phyloP scores from a whole-genome alignment of 2,329 filamentous ascomycete genomes.

The Fusarium proliferatum region DNA sequence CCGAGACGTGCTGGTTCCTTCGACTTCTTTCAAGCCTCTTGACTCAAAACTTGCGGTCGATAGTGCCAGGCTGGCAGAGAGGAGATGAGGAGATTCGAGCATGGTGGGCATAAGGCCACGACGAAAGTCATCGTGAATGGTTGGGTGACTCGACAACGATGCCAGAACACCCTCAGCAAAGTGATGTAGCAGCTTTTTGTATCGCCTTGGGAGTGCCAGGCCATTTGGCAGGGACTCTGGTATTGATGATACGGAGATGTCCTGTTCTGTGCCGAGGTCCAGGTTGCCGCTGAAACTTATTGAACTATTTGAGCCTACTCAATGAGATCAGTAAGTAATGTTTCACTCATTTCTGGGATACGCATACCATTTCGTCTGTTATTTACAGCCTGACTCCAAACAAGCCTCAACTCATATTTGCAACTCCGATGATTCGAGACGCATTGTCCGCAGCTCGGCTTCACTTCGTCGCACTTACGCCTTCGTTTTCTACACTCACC shows the following conservation, averaged over 20 bases:
- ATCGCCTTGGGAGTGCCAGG: constrained; percentile 29
- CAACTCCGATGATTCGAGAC: constrained; percentile 28
- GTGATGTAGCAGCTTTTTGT: constrained; percentile 40
- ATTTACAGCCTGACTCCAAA: constrained; percentile 35
- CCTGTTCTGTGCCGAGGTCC: neutral
- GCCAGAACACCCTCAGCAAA: constrained; percentile 44
- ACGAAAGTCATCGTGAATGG: constrained; percentile 43
- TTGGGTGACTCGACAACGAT: constrained; percentile 43
- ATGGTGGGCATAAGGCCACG: constrained; percentile 40
- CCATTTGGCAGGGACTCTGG: constrained; percentile 43
- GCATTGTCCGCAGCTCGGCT: constrained; percentile 43
- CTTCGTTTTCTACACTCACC: constrained; percentile 45
- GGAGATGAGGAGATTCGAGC: constrained; percentile 43
- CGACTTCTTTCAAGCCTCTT: constrained; percentile 35
- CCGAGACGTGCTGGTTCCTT: constrained; percentile 32
- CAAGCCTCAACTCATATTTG: constrained; percentile 39
- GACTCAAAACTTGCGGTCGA: constrained; percentile 44
- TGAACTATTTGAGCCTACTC: neutral
- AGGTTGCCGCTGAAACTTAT: neutral
- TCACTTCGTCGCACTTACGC: constrained; percentile 45
- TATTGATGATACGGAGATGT: neutral
- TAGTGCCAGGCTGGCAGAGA: constrained; percentile 43
- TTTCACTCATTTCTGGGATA: accelerated
- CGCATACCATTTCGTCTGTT: neutral
- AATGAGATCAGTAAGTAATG: accelerated